phyloP scores from a whole-genome alignment of 2,329 filamentous ascomycete genomes.

The Penicillium hesseltinei region DNA sequence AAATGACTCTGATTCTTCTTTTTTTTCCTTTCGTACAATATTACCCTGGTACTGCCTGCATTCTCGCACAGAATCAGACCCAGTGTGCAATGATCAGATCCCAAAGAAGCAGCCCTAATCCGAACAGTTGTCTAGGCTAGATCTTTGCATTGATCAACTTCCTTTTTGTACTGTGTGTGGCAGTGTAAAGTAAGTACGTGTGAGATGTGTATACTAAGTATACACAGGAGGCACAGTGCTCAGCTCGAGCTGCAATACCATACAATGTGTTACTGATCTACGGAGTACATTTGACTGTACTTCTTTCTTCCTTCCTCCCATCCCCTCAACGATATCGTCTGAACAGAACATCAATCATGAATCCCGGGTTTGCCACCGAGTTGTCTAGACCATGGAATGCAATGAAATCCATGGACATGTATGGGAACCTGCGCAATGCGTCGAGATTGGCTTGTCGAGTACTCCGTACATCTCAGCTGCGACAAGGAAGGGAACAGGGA shows the following conservation, averaged over 20 bases:
- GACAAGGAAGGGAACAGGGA: neutral
- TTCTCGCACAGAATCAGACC: conserved; percentile 7
- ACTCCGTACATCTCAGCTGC: neutral
- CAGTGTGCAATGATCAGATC: conserved; percentile 3
- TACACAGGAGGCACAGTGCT: neutral
- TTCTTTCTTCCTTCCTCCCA: neutral
- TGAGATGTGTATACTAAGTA: neutral
- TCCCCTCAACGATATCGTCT: neutral
- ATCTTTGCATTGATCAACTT: conserved; percentile 10
- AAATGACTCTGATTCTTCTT: neutral
- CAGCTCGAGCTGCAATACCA: neutral
- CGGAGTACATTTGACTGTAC: neutral
- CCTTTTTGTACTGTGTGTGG: neutral
- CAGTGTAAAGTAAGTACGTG: conserved; percentile 1
- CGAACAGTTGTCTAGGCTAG: conserved; percentile 7
- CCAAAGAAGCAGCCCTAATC: conserved; percentile 7
- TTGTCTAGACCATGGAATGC: neutral
- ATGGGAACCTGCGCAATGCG: neutral
- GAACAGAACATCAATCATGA: neutral
- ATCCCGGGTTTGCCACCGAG: neutral
- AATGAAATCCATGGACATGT: neutral
- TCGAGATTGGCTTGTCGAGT: neutral
- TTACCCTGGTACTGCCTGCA: conserved; percentile 8
- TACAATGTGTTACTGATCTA: neutral
- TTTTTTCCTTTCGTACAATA: neutral